Evolutionary conservation across 2,329 filamentous ascomycete species (phyloP), one percentile per base, ranked within the genome.

Genomic region (Aureobasidium pullulans): DNA sequence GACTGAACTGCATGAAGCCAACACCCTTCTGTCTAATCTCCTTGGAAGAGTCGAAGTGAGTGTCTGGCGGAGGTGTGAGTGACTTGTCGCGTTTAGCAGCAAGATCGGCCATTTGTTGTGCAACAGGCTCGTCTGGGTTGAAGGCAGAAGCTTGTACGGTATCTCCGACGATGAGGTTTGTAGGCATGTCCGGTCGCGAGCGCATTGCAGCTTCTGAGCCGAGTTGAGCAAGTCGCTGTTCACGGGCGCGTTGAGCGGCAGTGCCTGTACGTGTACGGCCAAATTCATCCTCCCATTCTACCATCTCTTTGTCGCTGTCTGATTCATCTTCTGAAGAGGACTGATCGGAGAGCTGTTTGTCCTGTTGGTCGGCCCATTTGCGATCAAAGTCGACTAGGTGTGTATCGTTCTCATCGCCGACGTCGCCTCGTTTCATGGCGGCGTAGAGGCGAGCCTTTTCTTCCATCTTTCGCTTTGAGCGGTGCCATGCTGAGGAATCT

Each of bases 221-320:
- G 7, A 81, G 77, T 57, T 83, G 81, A 19, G 74, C 79, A 40
- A 79, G 76, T 11, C 84, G 81, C 64, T 87, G 81, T 65, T 88
- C 80, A 6, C 81, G 81, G 42, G 84, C 81, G 15, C 83, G 85
- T 63, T 94, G 84, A 4, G 84, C 81, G 49, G 82, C 81, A 0
- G 89, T 93, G 16, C 87, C 89, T 44, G 77, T 84, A 3, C 92
- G 80, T 13, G 86, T 81, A n/a, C 94, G 86, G 2, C 94, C 94
- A 69, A 95, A 96, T 68, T 97, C 94, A 72, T 99, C 94, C 56
- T 87, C 82, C 70, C 90, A 95, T 65, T 96, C 92, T 5, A 97
- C 77, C n/a, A 89, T 72, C 57, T 91, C 87, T 29, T 80, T 77
- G 44, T 76, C 76, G 64, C 66, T 75, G 19, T 67, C 67, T 7